Base-by-base conservation (phyloP, 768 basidiomycete genomes). In the Pholiota microspora region DNA sequence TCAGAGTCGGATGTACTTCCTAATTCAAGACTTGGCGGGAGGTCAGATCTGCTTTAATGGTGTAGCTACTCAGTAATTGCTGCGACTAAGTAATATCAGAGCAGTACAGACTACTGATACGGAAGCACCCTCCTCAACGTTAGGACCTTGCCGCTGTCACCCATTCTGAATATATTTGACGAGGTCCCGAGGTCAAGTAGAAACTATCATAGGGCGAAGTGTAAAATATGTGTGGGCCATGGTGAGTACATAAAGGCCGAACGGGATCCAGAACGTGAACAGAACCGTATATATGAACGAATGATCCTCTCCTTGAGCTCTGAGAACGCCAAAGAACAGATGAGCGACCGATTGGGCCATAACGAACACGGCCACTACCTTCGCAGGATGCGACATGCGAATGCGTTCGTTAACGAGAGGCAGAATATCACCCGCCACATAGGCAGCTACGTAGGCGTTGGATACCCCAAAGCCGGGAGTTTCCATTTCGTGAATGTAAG, bases 371-470 rank as follows among this genome's bases (percentile, higher is more conserved):
- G 13, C 25, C 8, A 42, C 50, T 12, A 38, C 50, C 6, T 9
- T 38, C 1, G 25, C 2, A 7, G 36, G 25, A 16, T 38, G 50
- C n/a, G 28, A 27, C 21, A 28, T 13, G 5, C 16, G 40, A 32
- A 55, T 24, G 44, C 54, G 59, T 24, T 54, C 54, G 29, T 58
- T 54, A 32, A 64, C 25, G 10, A 54, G 51, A 35, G 46, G 35
- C 23, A 56, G 55, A n/a, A 54, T 54, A 3, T 54, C 25, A 15
- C 64, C 64, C 7, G 53, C 56, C 8, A 52, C 27, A 24, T 62
- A 65, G n/a, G 64, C 60, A 12, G 63, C 46, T 27, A 61, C 48
- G 48, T 60, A 61, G 12, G 62, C 57, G 2, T 61, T 9, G 2
- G 64, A 62, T 0, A 56, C 56, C 15, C 58, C 58, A 7, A 52